A percentile compares a stretch with the other conserved stretches of the same genome.
These are phyloP conservation scores for Rauvolfia tetraphylla DNA, from an alignment of 257 asterid genomes.

Conservation along the genomic window DNA sequence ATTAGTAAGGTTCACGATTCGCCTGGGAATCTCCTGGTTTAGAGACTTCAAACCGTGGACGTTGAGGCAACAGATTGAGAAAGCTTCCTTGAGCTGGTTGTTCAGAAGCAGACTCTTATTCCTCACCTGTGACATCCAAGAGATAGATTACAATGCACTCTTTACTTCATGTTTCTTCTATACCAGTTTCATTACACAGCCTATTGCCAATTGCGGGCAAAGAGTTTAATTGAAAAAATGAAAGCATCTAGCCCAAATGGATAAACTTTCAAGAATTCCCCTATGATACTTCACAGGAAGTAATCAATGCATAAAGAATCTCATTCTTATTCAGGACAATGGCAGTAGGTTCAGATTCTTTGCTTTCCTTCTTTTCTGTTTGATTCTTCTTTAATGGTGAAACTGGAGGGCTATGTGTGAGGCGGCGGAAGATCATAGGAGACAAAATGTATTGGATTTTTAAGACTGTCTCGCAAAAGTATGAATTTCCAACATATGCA, in stretches of 20 bases:
- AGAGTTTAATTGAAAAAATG: neutral
- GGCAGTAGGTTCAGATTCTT: too few species aligned
- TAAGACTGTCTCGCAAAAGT: neutral
- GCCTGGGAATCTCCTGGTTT: constrained; percentile 40
- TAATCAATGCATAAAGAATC: neutral
- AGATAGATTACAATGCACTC: neutral
- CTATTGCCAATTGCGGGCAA: neutral
- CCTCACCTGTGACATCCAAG: constrained; percentile 48
- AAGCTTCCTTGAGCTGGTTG: constrained; percentile 77
- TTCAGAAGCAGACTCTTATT: constrained; percentile 51
- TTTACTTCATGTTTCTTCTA: neutral
- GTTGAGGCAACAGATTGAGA: constrained; percentile 62
- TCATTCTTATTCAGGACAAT: neutral
- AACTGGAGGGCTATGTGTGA: neutral
- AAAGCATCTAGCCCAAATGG: neutral
- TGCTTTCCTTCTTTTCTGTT: neutral
- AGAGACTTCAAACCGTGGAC: constrained; percentile 47
- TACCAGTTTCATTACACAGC: neutral
- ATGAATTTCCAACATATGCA: neutral
- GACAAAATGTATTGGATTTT: neutral
- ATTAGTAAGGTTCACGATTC: constrained; percentile 35
- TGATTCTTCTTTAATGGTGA: too few species aligned
- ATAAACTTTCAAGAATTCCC: neutral
- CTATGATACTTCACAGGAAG: neutral
- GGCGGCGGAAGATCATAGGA: neutral